These are phyloP conservation scores for Hymenoscyphus salicellus DNA, from an alignment of 2,329 filamentous ascomycete genomes.

Conservation along the genomic window DNA sequence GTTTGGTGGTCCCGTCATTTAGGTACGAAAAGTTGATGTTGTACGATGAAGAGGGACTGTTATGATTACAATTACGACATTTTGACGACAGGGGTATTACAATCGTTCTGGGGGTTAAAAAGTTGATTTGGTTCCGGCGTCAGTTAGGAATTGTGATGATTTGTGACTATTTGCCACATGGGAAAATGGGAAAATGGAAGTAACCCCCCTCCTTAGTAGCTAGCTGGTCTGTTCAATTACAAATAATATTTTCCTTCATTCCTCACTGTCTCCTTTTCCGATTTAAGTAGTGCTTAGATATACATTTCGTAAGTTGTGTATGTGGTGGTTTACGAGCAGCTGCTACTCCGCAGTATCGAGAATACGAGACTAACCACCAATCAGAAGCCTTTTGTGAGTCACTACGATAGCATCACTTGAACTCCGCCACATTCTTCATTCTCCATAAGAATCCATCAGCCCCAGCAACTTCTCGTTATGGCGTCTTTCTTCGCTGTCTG, in stretches of 20 bases:
- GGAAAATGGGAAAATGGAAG: background rate
- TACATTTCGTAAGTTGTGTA: background rate
- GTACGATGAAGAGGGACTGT: slow-evolving; percentile 38
- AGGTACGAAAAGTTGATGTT: slow-evolving; percentile 43
- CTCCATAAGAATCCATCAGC: no score
- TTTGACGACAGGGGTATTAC: background rate
- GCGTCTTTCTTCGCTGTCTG: no score
- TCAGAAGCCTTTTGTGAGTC: no score
- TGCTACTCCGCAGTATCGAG: no score
- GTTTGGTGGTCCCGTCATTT: background rate
- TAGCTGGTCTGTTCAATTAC: background rate
- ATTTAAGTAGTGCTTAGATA: background rate
- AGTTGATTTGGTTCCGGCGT: background rate
- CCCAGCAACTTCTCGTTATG: no score
- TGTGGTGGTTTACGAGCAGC: no score
- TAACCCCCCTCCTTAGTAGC: background rate
- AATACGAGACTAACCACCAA: no score
- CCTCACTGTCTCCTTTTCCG: background rate
- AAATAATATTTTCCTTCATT: background rate
- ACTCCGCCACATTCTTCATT: no score
- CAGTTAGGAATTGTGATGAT: background rate
- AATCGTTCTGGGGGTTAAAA: background rate
- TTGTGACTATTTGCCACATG: background rate
- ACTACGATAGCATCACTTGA: no score
- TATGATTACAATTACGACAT: background rate